Conservation (phyloP, 495 filamentous ascomycete genomes). For the Xylaria nigripes region DNA sequence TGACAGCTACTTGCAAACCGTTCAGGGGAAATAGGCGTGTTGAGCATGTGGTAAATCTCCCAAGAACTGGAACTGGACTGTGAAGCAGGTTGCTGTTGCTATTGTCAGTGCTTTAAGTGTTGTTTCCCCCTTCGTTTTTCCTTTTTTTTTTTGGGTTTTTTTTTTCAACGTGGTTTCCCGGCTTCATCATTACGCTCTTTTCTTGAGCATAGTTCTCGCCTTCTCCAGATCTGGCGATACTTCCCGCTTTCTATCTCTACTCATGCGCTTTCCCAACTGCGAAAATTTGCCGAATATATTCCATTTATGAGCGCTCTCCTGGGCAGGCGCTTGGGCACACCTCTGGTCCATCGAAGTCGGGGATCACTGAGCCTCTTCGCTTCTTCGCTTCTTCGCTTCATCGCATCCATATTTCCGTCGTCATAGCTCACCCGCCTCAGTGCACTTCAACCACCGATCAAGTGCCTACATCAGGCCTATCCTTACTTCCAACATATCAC, state of each 20-base stretch:
- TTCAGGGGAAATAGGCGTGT: background rate
- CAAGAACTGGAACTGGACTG: background rate
- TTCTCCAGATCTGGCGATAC: background rate
- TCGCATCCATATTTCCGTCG: background rate
- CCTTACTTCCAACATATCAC: background rate
- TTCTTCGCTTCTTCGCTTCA: too few species aligned
- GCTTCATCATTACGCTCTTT: background rate
- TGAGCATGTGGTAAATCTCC: background rate
- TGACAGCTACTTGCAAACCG: background rate
- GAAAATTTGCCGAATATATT: background rate
- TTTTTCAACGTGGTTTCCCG: background rate
- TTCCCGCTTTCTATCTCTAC: background rate
- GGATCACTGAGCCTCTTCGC: background rate
- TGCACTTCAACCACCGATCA: background rate
- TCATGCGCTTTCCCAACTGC: background rate
- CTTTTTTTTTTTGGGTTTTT: background rate
- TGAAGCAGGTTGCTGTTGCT: background rate
- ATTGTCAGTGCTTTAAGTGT: background rate
- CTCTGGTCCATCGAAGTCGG: background rate
- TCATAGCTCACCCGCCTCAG: background rate
- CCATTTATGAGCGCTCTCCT: background rate
- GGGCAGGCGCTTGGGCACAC: background rate
- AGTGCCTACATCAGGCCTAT: background rate
- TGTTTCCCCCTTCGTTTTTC: background rate
- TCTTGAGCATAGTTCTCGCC: background rate